Evolutionary conservation across 2,329 filamentous ascomycete species (phyloP).

Genomic region (Monilinia aucupariae): DNA sequence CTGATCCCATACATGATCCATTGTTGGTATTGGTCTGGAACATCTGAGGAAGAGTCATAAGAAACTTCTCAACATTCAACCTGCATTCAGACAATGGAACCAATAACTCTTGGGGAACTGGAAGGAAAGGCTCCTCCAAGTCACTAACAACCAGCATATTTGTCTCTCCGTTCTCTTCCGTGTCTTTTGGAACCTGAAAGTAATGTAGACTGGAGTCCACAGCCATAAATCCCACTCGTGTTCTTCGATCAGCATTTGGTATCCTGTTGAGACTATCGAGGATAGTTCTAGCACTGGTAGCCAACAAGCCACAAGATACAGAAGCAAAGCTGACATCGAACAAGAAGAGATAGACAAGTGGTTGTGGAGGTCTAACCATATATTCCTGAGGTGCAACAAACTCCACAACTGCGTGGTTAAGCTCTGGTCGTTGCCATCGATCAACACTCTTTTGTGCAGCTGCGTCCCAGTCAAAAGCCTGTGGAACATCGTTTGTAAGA

Average conservation of each 20-base stretch:
- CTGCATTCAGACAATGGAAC: slow-evolving; percentile 86
- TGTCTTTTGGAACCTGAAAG: slow-evolving; percentile 88
- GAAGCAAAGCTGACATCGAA: slow-evolving; percentile 91
- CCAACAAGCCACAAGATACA: slow-evolving; percentile 83
- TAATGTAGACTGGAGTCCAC: slow-evolving; percentile 94
- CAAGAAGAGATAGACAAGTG: slow-evolving; percentile 89
- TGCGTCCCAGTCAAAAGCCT: slow-evolving; percentile 97
- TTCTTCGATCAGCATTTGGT: slow-evolving; percentile 93
- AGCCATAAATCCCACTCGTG: slow-evolving; percentile 87
- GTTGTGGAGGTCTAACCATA: slow-evolving; percentile 96
- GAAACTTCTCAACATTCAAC: slow-evolving; percentile 84
- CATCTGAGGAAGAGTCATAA: slow-evolving; percentile 89
- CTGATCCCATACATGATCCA: slow-evolving; percentile 90
- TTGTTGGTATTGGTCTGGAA: slow-evolving; percentile 90
- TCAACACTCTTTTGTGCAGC: slow-evolving; percentile 86
- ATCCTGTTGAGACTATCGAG: slow-evolving; percentile 92
- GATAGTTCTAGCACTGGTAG: slow-evolving; percentile 88
- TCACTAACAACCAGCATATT: slow-evolving; percentile 93
- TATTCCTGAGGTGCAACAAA: slow-evolving; percentile 98
- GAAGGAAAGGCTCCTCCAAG: slow-evolving; percentile 91
- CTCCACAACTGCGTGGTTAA: slow-evolving; percentile 95
- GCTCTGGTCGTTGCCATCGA: slow-evolving; percentile 82
- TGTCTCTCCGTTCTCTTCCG: slow-evolving; percentile 76
- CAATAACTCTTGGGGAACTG: slow-evolving; percentile 84
- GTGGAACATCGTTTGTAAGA: slow-evolving; percentile 96